Evolutionary conservation across 768 basidiomycete species (phyloP).

Genomic region (Leccinum broughii): DNA sequence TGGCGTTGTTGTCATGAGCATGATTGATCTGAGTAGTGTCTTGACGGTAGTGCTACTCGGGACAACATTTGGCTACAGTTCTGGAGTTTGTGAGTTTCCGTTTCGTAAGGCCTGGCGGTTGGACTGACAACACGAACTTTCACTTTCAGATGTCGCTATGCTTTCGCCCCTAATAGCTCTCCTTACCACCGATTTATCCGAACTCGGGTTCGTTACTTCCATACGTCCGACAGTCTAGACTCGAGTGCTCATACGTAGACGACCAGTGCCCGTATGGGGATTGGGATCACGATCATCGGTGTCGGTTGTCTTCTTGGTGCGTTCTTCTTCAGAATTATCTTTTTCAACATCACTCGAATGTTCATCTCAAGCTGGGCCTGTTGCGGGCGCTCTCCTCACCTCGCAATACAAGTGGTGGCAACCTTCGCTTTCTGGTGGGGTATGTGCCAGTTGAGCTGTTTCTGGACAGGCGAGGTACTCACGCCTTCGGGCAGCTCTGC

Average conservation of each 20-base stretch:
- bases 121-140: background rate
- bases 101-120: background rate
- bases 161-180: slow-evolving; percentile 44
- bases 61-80: slow-evolving; percentile 48
- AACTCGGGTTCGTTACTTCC: slow-evolving; percentile 45
- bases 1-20: slow-evolving; percentile 42
- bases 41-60: slow-evolving; percentile 42
- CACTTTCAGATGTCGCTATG: slow-evolving; percentile 35
- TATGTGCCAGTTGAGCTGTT: slow-evolving; percentile 10
- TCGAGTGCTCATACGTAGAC: background rate
- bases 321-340: slow-evolving; percentile 6
- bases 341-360: background rate
- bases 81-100: slow-evolving; percentile 39
- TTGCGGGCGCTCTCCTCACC: slow-evolving; percentile 59
- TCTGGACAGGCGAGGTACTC: background rate
- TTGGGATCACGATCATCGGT: slow-evolving; percentile 11
- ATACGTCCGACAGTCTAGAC: background rate
- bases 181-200: slow-evolving; percentile 44
- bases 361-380: slow-evolving; percentile 45
- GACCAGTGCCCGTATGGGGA: slow-evolving; percentile 31
- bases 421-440: slow-evolving; percentile 51
- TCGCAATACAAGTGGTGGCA: slow-evolving; percentile 55
- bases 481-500: slow-evolving; percentile 2
- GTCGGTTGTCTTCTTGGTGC: slow-evolving; percentile 22
- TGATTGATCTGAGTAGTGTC: slow-evolving; percentile 39